A percentile compares a stretch with the other conserved stretches of the same genome.
These are phyloP conservation scores for Phalaenopsis equestris DNA, from an alignment of 106 monocot genomes.

Conservation along the genomic window DNA sequence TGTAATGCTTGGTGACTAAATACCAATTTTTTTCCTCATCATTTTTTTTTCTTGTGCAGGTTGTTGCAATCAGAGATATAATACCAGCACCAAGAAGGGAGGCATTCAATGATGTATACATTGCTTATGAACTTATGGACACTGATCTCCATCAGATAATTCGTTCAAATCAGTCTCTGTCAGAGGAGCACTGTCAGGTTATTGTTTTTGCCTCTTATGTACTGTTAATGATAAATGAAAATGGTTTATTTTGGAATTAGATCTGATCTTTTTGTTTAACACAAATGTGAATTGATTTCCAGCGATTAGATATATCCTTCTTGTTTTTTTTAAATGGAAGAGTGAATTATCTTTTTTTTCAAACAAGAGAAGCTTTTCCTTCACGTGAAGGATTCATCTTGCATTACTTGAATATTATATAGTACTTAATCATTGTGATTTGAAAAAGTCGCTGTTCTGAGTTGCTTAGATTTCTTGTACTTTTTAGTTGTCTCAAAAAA, in stretches of 20 bases:
- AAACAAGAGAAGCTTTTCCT: background rate
- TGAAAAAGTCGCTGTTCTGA: background rate
- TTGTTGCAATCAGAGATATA: constrained; percentile 32
- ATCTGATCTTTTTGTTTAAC: background rate
- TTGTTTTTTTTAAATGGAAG: background rate
- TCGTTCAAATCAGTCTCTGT: constrained; percentile 24
- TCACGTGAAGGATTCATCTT: background rate
- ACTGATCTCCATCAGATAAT: constrained; percentile 33
- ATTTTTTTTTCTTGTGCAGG: constrained; percentile 5
- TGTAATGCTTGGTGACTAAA: background rate
- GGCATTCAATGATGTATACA: constrained; percentile 25
- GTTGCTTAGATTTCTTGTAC: background rate
- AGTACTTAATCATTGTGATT: background rate
- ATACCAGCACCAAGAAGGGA: constrained; percentile 20
- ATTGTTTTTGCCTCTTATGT: background rate
- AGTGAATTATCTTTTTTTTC: background rate
- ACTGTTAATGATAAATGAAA: background rate
- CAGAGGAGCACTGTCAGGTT: constrained; percentile 31
- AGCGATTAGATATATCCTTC: background rate
- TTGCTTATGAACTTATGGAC: constrained; percentile 28
- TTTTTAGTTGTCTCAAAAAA: background rate
- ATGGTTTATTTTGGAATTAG: background rate
- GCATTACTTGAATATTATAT: background rate
- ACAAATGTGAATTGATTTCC: background rate
- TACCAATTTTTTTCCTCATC: background rate